Percentiles rank a stretch among this genome's conserved stretches.
Evolutionary conservation across 805 yeast genomes (phyloP).

Genomic region (Saccharomycopsis selenospora): DNA sequence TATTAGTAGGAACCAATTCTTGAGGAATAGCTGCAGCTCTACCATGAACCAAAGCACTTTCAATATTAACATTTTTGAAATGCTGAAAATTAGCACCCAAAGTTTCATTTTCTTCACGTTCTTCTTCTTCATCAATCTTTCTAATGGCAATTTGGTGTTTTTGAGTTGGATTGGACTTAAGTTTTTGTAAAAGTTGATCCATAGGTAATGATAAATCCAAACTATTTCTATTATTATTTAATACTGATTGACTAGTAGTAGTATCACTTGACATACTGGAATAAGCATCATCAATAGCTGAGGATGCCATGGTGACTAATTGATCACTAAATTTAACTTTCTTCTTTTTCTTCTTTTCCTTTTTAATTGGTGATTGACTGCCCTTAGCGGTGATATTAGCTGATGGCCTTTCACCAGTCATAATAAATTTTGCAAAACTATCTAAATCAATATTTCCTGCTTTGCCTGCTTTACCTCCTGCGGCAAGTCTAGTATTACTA

Average conservation of each 20-base stretch:
- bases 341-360: conserved; percentile 40
- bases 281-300: conserved; percentile 12
- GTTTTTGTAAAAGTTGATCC: conserved; percentile 57
- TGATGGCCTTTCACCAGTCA: conserved; percentile 70
- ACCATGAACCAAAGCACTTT: conserved; percentile 69
- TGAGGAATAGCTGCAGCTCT: conserved; percentile 48
- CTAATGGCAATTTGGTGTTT: conserved; percentile 24
- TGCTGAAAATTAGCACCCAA: conserved; percentile 69
- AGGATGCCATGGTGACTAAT: conserved; percentile 37
- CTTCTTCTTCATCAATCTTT: conserved; percentile 31
- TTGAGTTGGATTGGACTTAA: conserved; percentile 29
- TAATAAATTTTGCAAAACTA: conserved; percentile 72
- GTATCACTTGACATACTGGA: background rate
- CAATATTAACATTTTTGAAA: conserved; percentile 69
- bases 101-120: conserved; percentile 63
- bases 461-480: conserved; percentile 16
- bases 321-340: conserved; percentile 70
- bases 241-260: background rate
- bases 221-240: conserved; percentile 20
- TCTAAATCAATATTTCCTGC: conserved; percentile 66
- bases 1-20: conserved; percentile 17
- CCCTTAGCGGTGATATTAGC: conserved; percentile 28
- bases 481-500: conserved; percentile 4
- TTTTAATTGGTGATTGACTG: conserved; percentile 25
- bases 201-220: conserved; percentile 65